Percentiles rank a stretch among this genome's conserved stretches.
Conservation (phyloP, 1,139 yeast genomes). For the Geotrichum cucujoidarum region DNA sequence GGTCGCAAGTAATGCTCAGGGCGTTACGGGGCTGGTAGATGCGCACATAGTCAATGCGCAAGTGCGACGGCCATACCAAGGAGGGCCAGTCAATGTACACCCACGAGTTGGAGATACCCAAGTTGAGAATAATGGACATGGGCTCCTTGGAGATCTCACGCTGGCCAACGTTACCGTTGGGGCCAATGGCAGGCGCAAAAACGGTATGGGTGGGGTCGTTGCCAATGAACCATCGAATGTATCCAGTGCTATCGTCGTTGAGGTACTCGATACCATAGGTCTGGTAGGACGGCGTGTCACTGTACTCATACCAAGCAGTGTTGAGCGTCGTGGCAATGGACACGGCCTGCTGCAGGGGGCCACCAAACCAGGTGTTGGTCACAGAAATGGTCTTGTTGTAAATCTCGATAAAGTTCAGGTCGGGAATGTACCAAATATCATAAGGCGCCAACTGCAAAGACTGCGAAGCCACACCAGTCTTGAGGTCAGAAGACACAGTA, state of each 20-base stretch:
- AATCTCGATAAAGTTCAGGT: conserved; percentile 64
- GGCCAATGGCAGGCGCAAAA: conserved; percentile 59
- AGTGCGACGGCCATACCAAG: conserved; percentile 59
- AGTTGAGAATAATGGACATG: conserved; percentile 70
- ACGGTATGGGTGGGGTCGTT: conserved; percentile 60
- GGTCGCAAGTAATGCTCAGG: conserved; percentile 65
- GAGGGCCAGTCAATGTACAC: conserved; percentile 75
- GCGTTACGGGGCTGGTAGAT: conserved; percentile 63
- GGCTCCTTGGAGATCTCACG: conserved; percentile 78
- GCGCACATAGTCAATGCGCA: conserved; percentile 75
- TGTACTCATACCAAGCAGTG: conserved; percentile 65
- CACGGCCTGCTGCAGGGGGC: conserved; percentile 80
- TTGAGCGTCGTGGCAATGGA: conserved; percentile 70
- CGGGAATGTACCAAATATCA: conserved; percentile 83
- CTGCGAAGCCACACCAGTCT: conserved; percentile 67
- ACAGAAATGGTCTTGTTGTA: conserved; percentile 56
- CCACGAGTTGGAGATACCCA: conserved; percentile 80
- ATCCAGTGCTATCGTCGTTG: conserved; percentile 62
- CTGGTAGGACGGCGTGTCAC: conserved; percentile 50
- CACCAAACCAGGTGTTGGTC: conserved; percentile 77
- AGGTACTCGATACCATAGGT: conserved; percentile 71
- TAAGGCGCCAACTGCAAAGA: conserved; percentile 79
- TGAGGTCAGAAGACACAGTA: conserved; percentile 43
- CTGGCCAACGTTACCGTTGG: conserved; percentile 78
- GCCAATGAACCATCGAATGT: conserved; percentile 79